A percentile compares a stretch with the other conserved stretches of the same genome.
These are phyloP conservation scores for Hypoxylon sp. DNA, from an alignment of 2,329 filamentous ascomycete species.

Conservation along the genomic window DNA sequence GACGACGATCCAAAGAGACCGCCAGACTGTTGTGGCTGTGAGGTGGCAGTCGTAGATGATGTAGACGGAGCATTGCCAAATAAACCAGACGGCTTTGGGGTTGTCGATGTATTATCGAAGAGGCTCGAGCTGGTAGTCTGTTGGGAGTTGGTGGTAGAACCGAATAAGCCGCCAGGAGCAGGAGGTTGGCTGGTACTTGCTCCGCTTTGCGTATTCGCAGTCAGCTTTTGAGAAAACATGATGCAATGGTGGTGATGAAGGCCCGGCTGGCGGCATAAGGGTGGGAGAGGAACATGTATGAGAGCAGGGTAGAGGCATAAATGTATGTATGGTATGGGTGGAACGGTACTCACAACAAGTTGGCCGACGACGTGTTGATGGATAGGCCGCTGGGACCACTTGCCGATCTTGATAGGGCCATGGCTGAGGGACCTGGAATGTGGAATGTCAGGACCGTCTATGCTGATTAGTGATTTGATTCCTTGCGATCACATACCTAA, in stretches of 20 bases:
- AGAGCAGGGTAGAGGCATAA: constrained; percentile 25
- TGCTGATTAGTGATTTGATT: neutral
- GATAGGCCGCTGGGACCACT: constrained; percentile 71
- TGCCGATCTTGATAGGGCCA: constrained; percentile 68
- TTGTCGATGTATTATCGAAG: constrained; percentile 43
- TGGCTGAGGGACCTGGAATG: constrained; percentile 43
- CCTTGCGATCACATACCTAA: constrained; percentile 6
- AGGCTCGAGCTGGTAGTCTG: constrained; percentile 35
- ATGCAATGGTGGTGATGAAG: constrained; percentile 24
- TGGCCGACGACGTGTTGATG: constrained; percentile 73
- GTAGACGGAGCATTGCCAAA: constrained; percentile 49
- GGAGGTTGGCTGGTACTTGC: constrained; percentile 51
- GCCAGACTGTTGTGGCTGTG: constrained; percentile 50
- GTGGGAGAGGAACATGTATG: constrained; percentile 7
- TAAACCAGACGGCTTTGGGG: constrained; percentile 48
- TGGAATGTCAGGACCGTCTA: constrained; percentile 10
- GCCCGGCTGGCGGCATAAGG: constrained; percentile 7
- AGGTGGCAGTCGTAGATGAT: constrained; percentile 38
- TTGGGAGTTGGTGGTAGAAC: constrained; percentile 43
- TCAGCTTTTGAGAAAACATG: constrained; percentile 28
- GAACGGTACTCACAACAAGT: constrained; percentile 62
- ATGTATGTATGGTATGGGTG: constrained; percentile 10
- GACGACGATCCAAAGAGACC: constrained; percentile 52
- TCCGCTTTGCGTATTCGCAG: constrained; percentile 45
- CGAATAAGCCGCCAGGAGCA: constrained; percentile 52